These are phyloP conservation scores for Papiliotrema terrestris DNA, from an alignment of 1,284 basidiomycete genomes.

Conservation along the genomic window DNA sequence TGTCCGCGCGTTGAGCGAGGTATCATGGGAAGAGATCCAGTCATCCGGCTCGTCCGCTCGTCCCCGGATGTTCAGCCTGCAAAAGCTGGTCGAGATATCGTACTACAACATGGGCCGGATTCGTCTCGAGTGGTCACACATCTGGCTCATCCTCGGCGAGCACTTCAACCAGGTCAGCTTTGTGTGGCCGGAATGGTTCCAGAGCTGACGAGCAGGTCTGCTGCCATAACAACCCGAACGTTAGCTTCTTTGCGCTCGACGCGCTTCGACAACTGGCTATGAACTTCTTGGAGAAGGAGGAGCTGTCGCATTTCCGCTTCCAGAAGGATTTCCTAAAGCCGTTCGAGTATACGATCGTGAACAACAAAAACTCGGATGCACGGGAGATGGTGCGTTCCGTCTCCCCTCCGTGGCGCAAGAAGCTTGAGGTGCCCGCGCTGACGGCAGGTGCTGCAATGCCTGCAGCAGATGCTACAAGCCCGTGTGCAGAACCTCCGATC, in stretches of 20 bases:
- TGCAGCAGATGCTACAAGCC: conserved; percentile 98
- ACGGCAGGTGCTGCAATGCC: conserved; percentile 82
- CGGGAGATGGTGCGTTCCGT: conserved; percentile 78
- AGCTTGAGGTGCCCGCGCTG: neutral
- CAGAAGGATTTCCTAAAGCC: conserved; percentile 99
- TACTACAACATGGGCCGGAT: conserved; percentile 99
- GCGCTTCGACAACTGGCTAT: conserved; percentile 96
- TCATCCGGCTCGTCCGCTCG: conserved; percentile 89
- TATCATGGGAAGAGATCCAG: conserved; percentile 99
- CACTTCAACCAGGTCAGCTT: conserved; percentile 89
- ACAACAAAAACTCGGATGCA: conserved; percentile 91
- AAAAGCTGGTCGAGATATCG: conserved; percentile 98
- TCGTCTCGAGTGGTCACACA: conserved; percentile 95
- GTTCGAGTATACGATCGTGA: conserved; percentile 96
- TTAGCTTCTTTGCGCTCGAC: conserved; percentile 95
- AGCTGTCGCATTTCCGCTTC: conserved; percentile 97
- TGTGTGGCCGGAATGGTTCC: neutral
- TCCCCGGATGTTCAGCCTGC: conserved; percentile 93
- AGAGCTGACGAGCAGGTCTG: conserved; percentile 63
- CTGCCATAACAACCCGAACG: conserved; percentile 95
- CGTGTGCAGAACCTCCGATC: conserved; percentile 93
- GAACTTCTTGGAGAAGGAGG: conserved; percentile 98
- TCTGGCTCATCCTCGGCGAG: conserved; percentile 97
- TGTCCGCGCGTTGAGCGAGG: conserved; percentile 90
- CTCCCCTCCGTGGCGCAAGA: neutral